Conservation (phyloP, 2,329 filamentous ascomycete genomes). For the Diaporthe velutina region DNA sequence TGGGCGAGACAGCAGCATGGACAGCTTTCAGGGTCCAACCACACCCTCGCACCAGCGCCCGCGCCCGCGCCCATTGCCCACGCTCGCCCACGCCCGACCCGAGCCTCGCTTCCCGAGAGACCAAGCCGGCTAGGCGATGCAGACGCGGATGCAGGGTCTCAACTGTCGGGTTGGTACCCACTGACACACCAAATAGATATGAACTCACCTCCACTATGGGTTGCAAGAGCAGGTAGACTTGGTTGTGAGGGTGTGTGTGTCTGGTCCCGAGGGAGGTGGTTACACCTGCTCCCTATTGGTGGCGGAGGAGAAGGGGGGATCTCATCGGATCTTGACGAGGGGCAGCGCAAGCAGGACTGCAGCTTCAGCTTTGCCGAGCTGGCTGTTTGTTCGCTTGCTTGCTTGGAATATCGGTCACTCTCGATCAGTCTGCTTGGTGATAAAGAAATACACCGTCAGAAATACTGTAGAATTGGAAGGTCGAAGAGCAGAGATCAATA, state of each 20-base stretch:
- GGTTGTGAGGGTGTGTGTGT: not conserved
- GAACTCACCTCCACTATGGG: conserved; percentile 23
- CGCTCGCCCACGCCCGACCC: conserved; percentile 7
- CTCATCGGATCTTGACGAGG: conserved; percentile 24
- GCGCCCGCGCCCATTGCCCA: not conserved
- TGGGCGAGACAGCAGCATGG: not conserved
- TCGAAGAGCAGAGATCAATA: not conserved
- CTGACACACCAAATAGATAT: not conserved
- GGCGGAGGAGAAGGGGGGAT: not conserved
- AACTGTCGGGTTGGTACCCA: not conserved
- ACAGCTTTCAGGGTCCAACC: conserved; percentile 28
- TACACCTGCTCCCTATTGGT: conserved; percentile 23
- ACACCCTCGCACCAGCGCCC: conserved; percentile 10
- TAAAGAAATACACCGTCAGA: not conserved
- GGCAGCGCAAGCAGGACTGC: not conserved
- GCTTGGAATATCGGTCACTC: not conserved
- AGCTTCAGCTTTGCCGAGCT: not conserved
- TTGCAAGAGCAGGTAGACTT: not conserved
- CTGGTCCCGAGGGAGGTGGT: not conserved
- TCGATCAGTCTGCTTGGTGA: not conserved
- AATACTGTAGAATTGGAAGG: not conserved
- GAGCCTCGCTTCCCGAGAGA: conserved; percentile 13
- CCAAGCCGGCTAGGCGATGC: conserved; percentile 14
- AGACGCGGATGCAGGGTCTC: conserved; percentile 16
- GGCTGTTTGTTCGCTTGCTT: not conserved